Evolutionary conservation across 208 protist species (phyloP).

Genomic region (Novymonas esmeraldas): DNA sequence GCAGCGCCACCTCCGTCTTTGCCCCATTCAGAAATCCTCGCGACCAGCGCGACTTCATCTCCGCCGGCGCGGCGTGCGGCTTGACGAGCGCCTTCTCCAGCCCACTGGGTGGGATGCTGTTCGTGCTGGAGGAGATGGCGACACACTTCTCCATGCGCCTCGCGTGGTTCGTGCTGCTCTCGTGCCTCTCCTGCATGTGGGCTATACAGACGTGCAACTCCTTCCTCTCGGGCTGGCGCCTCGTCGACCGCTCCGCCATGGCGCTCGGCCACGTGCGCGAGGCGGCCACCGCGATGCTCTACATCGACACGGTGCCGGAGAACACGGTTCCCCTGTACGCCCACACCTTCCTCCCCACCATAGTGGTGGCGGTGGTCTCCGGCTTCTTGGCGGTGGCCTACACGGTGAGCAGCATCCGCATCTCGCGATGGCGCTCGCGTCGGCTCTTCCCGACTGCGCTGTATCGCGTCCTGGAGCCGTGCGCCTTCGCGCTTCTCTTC

Average conservation of each 20-base stretch:
- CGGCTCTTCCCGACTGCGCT: constrained; percentile 42
- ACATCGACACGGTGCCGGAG: constrained; percentile 48
- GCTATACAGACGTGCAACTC: constrained; percentile 70
- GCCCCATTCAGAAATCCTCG: constrained; percentile 68
- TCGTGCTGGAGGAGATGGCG: constrained; percentile 91
- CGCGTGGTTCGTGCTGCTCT: constrained; percentile 88
- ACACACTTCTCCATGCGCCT: constrained; percentile 76
- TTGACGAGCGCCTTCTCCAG: constrained; percentile 90
- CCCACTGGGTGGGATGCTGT: constrained; percentile 91
- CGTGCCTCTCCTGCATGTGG: constrained; percentile 81
- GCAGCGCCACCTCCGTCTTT: constrained; percentile 57
- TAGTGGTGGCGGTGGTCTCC: constrained; percentile 60
- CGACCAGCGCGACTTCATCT: constrained; percentile 91
- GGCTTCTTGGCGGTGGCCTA: constrained; percentile 71
- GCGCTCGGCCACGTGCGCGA: constrained; percentile 38
- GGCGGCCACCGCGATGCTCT: constrained; percentile 60
- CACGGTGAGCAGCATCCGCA: constrained; percentile 68
- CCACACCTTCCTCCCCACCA: constrained; percentile 62
- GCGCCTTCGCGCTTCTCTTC: constrained; percentile 48
- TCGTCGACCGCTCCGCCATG: constrained; percentile 15
- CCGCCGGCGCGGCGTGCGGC: constrained; percentile 87
- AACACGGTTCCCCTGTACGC: constrained; percentile 57
- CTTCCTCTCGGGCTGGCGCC: constrained; percentile 54
- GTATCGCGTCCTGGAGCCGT: constrained; percentile 64
- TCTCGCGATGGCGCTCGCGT: constrained; percentile 59